These are phyloP conservation scores for Colletotrichum spinosum DNA, from an alignment of 2,329 filamentous ascomycete species.

Conservation along the genomic window DNA sequence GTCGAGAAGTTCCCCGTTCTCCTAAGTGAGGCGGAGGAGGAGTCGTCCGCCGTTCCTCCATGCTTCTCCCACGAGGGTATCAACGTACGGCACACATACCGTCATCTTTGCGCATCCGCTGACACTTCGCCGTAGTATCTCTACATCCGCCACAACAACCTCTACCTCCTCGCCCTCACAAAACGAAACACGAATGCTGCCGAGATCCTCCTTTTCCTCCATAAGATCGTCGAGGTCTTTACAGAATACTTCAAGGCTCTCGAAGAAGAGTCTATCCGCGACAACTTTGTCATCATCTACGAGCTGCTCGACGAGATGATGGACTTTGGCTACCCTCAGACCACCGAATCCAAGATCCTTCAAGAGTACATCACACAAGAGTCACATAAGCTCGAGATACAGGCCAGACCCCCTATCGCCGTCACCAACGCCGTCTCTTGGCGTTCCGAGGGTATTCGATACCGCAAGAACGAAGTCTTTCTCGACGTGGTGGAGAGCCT, in stretches of 20 bases:
- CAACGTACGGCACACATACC: constrained; percentile 73
- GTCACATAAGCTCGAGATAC: constrained; percentile 97
- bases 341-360: constrained; percentile 97
- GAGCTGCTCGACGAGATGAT: constrained; percentile 99
- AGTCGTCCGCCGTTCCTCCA: constrained; percentile 95
- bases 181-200: constrained; percentile 99
- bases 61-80: constrained; percentile 99
- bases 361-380: constrained; percentile 99
- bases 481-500: constrained; percentile 96
- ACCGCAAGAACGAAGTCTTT: constrained; percentile 99
- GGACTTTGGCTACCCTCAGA: constrained; percentile 99
- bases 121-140: constrained; percentile 75
- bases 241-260: constrained; percentile 99
- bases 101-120: constrained; percentile 10
- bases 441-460: constrained; percentile 97
- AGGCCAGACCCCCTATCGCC: constrained; percentile 94
- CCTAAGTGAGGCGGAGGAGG: constrained; percentile 98
- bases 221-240: constrained; percentile 98
- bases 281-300: constrained; percentile 99
- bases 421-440: constrained; percentile 98
- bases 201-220: constrained; percentile 97
- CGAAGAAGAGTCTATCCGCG: constrained; percentile 97
- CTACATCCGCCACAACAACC: constrained; percentile 99
- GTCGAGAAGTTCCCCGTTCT: constrained; percentile 98
- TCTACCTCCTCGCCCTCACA: constrained; percentile 96